Evolutionary conservation across 2,329 filamentous ascomycete genomes (phyloP), one percentile per base, ranked within the genome.

Genomic region (Neofusicoccum ribis): DNA sequence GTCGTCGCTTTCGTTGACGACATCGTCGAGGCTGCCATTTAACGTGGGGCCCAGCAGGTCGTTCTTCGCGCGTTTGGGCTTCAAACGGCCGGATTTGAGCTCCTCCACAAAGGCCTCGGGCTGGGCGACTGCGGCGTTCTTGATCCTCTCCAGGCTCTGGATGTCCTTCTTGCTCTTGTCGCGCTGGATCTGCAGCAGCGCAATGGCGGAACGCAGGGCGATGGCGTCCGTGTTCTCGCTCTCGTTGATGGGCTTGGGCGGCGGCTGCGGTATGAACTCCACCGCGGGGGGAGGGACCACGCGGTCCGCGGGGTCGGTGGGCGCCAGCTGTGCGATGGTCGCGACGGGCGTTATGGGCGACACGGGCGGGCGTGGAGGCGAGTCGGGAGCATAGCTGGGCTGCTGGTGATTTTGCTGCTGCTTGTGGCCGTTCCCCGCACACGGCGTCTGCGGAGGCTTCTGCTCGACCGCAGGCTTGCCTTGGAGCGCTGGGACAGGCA

Each of bases 151-250:
- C 39, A 97, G 82, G 0, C 85, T 81, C 70, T 86, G 85, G 60
- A 97, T 88, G 78, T 97, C 93, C 52, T 86, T 85, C 58, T 88
- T 82, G 46, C 92, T 92, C 74, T 90, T 91, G 72, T 89, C 88
- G 68, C 89, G 89, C 80, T 98, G 94, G 69, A 96, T 84, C 79
- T 96, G 92, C 52, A 98, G 83, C 60, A 97, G 88, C 8, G 91
- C 90, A 67, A 97, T 92, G 51, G 93, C 91, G 31, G 91, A 91
- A 69, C 90, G 89, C 66, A 97, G 84, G 5, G 94, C 94, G 67
- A 97, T 89, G 27, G 90, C 92, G 81, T 98, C 94, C 7, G 92
- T 89, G 73, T 96, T 96, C 59, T 83, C 79, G 66, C 77, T 79
- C 69, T 80, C 78, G 20, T 78, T 78, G 69, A 84, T 83, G 7